A percentile compares a stretch with the other conserved stretches of the same genome.
Evolutionary conservation across 2,329 filamentous ascomycete species (phyloP).

Genomic region (Fusarium papillatum): DNA sequence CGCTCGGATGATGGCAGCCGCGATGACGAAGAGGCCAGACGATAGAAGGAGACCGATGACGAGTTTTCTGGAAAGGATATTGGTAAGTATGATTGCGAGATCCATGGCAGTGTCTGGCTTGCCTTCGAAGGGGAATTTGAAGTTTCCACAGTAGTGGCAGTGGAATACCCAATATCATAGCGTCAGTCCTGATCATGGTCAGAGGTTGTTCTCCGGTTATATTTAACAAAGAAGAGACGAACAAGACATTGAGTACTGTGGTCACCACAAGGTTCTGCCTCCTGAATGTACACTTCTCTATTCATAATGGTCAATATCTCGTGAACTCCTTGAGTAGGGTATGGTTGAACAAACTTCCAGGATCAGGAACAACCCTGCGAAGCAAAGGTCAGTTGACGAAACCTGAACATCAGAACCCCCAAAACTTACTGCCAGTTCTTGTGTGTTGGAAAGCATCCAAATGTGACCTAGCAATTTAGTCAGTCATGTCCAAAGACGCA

Average conservation of each 20-base stretch:
- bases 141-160: conserved; percentile 39
- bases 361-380: conserved; percentile 33
- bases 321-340: neutral
- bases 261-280: conserved; percentile 38
- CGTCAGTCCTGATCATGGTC: conserved; percentile 23
- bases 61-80: conserved; percentile 28
- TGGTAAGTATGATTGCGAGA: neutral
- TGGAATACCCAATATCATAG: conserved; percentile 33
- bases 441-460: conserved; percentile 36
- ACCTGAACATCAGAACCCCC: rapidly evolving
- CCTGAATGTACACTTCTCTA: conserved; percentile 32
- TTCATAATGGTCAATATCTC: neutral
- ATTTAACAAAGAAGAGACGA: neutral
- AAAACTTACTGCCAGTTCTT: conserved; percentile 42
- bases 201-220: neutral
- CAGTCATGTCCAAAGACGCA: neutral
- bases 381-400: neutral
- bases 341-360: conserved; percentile 12
- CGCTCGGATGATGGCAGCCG: conserved; percentile 40
- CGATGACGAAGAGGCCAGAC: conserved; percentile 44
- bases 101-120: neutral
- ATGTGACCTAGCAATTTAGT: conserved; percentile 22
- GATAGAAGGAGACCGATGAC: conserved; percentile 43
- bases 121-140: conserved; percentile 38
- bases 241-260: conserved; percentile 40